Base-by-base conservation (phyloP, 805 yeast genomes). In the Yamadazyma tumulicola region DNA sequence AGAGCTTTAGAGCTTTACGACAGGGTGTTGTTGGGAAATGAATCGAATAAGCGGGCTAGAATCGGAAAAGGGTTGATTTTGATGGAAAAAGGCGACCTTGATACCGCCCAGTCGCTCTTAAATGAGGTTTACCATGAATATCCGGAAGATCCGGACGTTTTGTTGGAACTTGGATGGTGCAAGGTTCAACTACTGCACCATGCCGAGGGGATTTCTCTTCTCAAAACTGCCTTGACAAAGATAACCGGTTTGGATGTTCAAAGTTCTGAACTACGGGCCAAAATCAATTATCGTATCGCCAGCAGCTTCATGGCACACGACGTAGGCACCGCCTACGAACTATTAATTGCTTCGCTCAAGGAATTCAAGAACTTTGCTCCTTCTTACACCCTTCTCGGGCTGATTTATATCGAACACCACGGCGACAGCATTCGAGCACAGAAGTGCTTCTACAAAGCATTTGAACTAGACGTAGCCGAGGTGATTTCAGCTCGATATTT, bases 371-470 rank as follows among this genome's bases (percentile, higher is more conserved):
- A 71, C 19, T 76, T 69, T 54, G 89, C 96, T 0, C 80, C 94
- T 1, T 76, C 95, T 0, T 93, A 79, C 53, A 80, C 96, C 0
- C 72, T 87, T 2, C 61, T 93, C 17, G 98, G 98, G 16, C 55
- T 72, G 32, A 66, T 86, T n/a, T 89, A 86, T 49, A 58, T 72
- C 4, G 69, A 73, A 2, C 63, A 72, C 39, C 79, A 70, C 40
- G 58, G 66, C 7, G 96, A 88, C 49, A 52, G 59, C 18, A 61
- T 63, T 0, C 73, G 93, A 31, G 95, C 97, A 0, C 79, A 79
- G 35, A 87, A 86, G 52, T 88, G 96, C 55, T 91, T 81, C 54
- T 78, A 81, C 54, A 85, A 81, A 49, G 96, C 97, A 0, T 85
- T 91, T 53, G 97, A 91, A 49, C 60, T 91, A 19, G 93, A 88